Percentiles rank a stretch among this genome's conserved stretches.
phyloP scores from a whole-genome alignment of 306 rosid species.

The Cicer judaicum region DNA sequence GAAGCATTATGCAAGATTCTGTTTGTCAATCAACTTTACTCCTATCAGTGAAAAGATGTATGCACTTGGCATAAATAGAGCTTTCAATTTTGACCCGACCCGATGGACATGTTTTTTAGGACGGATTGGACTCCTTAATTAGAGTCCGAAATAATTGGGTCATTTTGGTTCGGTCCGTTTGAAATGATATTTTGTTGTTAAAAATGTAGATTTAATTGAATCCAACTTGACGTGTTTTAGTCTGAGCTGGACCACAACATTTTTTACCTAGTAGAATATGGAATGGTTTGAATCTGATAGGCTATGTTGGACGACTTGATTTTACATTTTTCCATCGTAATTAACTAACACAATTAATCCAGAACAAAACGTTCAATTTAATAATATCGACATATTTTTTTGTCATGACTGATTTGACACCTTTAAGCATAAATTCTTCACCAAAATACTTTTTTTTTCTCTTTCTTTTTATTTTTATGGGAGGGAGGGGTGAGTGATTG shows the following conservation, averaged over 20 bases:
- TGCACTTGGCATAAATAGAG: background rate
- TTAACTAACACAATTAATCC: too few relatives aligned
- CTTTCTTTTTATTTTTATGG: too few relatives aligned
- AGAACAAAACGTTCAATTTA: too few relatives aligned
- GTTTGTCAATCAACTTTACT: background rate
- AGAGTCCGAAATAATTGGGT: background rate
- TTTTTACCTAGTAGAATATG: background rate
- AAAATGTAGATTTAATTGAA: background rate
- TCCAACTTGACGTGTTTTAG: background rate
- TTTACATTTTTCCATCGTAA: too few relatives aligned
- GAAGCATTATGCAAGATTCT: slow-evolving; percentile 10
- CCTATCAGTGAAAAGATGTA: background rate
- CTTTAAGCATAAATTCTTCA: background rate
- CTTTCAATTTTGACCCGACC: background rate
- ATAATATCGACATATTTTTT: too few relatives aligned
- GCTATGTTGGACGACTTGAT: background rate
- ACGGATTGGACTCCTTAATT: background rate
- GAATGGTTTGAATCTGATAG: background rate
- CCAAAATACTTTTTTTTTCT: background rate
- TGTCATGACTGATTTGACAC: background rate
- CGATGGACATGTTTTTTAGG: background rate
- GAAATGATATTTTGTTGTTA: background rate
- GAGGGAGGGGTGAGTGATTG: background rate
- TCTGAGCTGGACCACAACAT: background rate
- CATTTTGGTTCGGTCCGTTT: background rate